Evolutionary conservation across 306 rosid species (phyloP), one percentile per base, ranked within the genome.

Genomic region (Trifolium dubium): DNA sequence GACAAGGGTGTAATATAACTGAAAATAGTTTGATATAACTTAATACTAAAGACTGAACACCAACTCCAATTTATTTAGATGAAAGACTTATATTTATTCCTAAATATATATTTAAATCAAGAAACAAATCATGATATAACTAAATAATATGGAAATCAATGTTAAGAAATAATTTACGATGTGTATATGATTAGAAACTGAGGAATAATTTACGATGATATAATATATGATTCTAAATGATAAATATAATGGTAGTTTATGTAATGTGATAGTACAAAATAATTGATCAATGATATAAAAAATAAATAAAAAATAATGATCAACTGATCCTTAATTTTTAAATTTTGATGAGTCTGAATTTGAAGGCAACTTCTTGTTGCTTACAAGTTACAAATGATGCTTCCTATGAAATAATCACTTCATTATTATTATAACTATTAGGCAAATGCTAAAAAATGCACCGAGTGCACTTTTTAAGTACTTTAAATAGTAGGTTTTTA

Each of bases 361-460:
- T 63, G 5, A 17, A 8, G 32, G 39, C 71, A 19, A 3, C 55
- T 35, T 35, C 49, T 41, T 41, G 37, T 66, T 66, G 12, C 44
- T 40, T 64, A 64, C 32, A 40, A 64, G 10, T 40, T 64, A 64
- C 32, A 40, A 64, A 18, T 23, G 50, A 39, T 18, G 50, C 31
- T 37, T 64, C 50, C 51, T 63, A 35, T 37, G 30, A 63, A 63
- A 63, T 37, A 37, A 37, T 8, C 12, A 10, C 49, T 35, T 17
- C 31, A 35, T n/a, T 63, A 35, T 10, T 63, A 23, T 55, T 19
- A 55, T 18, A 1, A 51, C 23, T 6, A 51, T 4, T 55, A 6
- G n/a, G n/a, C n/a, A n/a, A n/a, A n/a, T n/a, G n/a, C n/a, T n/a
- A n/a, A n/a, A n/a, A n/a, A n/a, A n/a, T n/a, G n/a, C n/a, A n/a